Conservation (phyloP, 2,329 filamentous ascomycete genomes). For the Clonostachys sp. region DNA sequence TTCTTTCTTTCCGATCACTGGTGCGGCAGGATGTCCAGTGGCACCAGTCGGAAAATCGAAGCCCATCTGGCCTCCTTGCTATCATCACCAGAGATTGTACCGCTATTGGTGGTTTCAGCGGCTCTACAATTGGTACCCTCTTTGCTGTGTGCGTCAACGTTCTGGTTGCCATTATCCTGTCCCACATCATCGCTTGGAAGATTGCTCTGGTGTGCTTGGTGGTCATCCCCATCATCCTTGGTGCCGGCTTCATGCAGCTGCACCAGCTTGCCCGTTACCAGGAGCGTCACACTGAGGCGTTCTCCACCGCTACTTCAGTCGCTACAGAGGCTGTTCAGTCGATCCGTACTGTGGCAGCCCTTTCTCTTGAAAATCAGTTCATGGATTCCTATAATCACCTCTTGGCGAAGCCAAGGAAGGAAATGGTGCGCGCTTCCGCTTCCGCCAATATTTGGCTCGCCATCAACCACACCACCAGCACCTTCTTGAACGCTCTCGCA, state of each 20-base stretch:
- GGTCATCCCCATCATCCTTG: slow-evolving; percentile 59
- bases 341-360: slow-evolving; percentile 51
- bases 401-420: slow-evolving; percentile 25
- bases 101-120: slow-evolving; percentile 47
- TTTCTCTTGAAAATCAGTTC: slow-evolving; percentile 31
- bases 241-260: slow-evolving; percentile 60
- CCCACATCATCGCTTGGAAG: slow-evolving; percentile 66
- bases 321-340: slow-evolving; percentile 58
- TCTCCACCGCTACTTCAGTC: slow-evolving; percentile 52
- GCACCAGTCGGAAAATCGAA: slow-evolving; percentile 58
- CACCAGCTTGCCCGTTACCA: slow-evolving; percentile 52
- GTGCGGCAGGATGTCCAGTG: slow-evolving; percentile 61
- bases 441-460: slow-evolving; percentile 40
- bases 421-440: slow-evolving; percentile 21
- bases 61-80: slow-evolving; percentile 52
- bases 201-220: slow-evolving; percentile 65
- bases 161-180: slow-evolving; percentile 56
- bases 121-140: slow-evolving; percentile 60
- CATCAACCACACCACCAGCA: slow-evolving; percentile 42
- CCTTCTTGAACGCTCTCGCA: slow-evolving; percentile 57
- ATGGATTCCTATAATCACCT: slow-evolving; percentile 30
- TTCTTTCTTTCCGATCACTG: slow-evolving; percentile 54
- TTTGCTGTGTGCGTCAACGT: slow-evolving; percentile 61
- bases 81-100: slow-evolving; percentile 63
- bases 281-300: slow-evolving; percentile 53